A percentile compares a stretch with the other conserved stretches of the same genome.
phyloP scores from a whole-genome alignment of 148 eudicot species.

The Mesembryanthemum crystallinum region DNA sequence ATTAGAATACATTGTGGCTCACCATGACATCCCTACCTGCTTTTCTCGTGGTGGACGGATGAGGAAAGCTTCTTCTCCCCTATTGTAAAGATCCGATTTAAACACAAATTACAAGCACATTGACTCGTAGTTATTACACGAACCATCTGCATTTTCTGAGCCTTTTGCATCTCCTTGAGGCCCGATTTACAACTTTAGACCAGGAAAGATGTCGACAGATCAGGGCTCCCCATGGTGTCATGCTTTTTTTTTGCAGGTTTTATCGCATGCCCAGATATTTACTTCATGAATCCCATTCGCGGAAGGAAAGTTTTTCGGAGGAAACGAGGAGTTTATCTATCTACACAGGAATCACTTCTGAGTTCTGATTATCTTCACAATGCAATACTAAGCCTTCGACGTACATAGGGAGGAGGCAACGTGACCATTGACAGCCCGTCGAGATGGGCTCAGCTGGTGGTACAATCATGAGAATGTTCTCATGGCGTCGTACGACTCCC shows the following conservation, averaged over 20 bases:
- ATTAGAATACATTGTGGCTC: constrained; percentile 22
- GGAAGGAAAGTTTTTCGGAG: neutral
- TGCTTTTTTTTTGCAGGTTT: constrained; percentile 8
- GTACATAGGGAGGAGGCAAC: constrained; percentile 81
- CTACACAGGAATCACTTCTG: constrained; percentile 87
- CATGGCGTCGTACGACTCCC: constrained; percentile 80
- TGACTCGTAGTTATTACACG: constrained; percentile 20
- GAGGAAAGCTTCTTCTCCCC: constrained; percentile 19
- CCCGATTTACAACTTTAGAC: constrained; percentile 21
- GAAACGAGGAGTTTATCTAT: constrained; percentile 18
- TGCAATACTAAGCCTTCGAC: constrained; percentile 74
- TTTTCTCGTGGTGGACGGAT: constrained; percentile 4
- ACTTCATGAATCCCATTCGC: constrained; percentile 17
- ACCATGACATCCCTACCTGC: constrained; percentile 9
- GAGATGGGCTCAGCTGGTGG: constrained; percentile 81
- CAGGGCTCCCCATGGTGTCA: neutral
- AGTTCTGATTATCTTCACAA: constrained; percentile 74
- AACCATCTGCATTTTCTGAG: constrained; percentile 19
- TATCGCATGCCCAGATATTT: constrained; percentile 28
- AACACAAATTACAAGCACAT: constrained; percentile 25
- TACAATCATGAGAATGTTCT: constrained; percentile 85
- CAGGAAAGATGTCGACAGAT: constrained; percentile 19
- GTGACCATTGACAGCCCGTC: constrained; percentile 70
- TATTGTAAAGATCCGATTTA: constrained; percentile 16
- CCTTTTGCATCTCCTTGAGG: constrained; percentile 23